Evolutionary conservation across 306 rosid species (phyloP).

Genomic region (Coriaria nepalensis): DNA sequence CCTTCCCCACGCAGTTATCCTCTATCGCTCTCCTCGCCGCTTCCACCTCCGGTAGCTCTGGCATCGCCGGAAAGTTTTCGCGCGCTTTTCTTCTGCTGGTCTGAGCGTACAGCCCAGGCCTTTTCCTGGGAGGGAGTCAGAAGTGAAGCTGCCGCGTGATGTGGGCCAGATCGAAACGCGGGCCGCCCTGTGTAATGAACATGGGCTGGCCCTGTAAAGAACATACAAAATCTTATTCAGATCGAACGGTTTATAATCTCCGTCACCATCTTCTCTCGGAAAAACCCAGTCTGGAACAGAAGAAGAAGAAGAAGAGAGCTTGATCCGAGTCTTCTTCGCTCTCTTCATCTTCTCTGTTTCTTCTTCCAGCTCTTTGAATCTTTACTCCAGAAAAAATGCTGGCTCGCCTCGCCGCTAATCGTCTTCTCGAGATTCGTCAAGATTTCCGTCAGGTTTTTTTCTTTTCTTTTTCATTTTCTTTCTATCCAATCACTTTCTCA

Average conservation of each 20-base stretch:
- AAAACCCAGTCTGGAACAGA: too few species aligned
- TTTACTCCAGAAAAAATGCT: slow-evolving; percentile 41
- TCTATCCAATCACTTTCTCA: slow-evolving; percentile 6
- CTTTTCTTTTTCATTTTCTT: slow-evolving; percentile 10
- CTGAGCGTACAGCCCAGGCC: too few species aligned
- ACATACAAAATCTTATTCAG: too few species aligned
- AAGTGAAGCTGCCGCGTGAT: too few species aligned
- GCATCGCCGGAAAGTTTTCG: slow-evolving; percentile 31
- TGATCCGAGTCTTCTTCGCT: neutral
- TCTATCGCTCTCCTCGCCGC: slow-evolving; percentile 82
- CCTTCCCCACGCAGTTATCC: slow-evolving; percentile 71
- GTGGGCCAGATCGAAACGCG: too few species aligned
- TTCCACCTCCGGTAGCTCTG: slow-evolving; percentile 96
- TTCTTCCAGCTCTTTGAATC: neutral
- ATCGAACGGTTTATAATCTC: too few species aligned
- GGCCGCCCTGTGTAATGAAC: too few species aligned
- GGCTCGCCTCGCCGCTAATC: slow-evolving; percentile 62
- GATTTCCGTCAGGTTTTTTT: slow-evolving; percentile 58
- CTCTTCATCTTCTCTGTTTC: neutral
- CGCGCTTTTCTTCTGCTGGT: neutral
- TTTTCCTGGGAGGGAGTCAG: too few species aligned
- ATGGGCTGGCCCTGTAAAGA: too few species aligned
- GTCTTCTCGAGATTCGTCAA: slow-evolving; percentile 67
- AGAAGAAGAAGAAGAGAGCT: too few species aligned
- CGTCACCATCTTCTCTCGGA: too few species aligned